Evolutionary conservation across 2,329 filamentous ascomycete species (phyloP), one percentile per base, ranked within the genome.

Genomic region (Clathrospora elynae): DNA sequence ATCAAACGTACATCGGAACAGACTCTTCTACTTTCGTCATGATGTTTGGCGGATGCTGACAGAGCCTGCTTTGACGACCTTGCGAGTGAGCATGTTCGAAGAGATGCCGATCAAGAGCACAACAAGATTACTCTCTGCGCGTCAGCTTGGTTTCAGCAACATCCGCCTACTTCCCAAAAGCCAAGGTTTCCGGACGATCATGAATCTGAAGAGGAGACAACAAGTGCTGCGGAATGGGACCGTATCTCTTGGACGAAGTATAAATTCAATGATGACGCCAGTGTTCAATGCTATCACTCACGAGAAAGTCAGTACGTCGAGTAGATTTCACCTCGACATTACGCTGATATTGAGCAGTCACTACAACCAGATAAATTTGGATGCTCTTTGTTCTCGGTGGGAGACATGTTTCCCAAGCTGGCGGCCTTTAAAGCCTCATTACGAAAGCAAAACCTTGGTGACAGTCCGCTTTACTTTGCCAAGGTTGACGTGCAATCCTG

Each of bases 401-500:
- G 84, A 2, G 90, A 95, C 39, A 83, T 99, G 28, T 90, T 93
- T 57, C 73, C 75, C 9, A 84, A 83, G 13, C 71, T 99, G 14
- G 87, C 85, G 48, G 59, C 53, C 0, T 97, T 95, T 73, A 86
- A 86, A 51, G 58, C 70, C 2, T 68, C 53, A 1, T 65, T 87
- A 8, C 31, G 54, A 17, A 37, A 62, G 20, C 60, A 66, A 16
- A 69, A 71, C 0, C 44, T 68, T 1, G 50, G 53, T 0, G 57
- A 70, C 0, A 59, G 64, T 6, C 75, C 70, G 4, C 71, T 96
- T 1, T 97, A 88, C 70, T 95, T 97, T 70, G 91, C 85, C 47
- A 99, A 99, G 66, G 77, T 95, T 9, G 93, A 99, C 62, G 91
- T 99, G 13, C 82, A 88, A 64, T 84, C 89, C 2, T 95, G 92